These are phyloP conservation scores for Chrysophaeum taylorii DNA, from an alignment of 352 stramenopile species.

Conservation along the genomic window DNA sequence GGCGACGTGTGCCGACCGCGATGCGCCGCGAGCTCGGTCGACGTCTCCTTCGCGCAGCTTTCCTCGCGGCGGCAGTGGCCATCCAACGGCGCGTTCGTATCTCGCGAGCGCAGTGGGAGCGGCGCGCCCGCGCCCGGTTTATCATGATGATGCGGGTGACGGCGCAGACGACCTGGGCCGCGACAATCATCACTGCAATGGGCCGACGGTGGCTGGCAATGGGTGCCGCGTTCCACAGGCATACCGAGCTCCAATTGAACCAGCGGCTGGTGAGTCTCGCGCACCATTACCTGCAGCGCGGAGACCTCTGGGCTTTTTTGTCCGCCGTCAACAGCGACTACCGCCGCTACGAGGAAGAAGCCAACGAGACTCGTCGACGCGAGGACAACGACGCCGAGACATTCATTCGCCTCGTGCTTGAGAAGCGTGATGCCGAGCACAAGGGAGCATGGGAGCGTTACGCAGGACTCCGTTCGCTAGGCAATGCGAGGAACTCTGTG, in stretches of 20 bases:
- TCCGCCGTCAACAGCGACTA: not conserved
- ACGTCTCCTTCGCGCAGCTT: no score
- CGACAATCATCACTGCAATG: not conserved
- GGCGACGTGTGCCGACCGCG: not conserved
- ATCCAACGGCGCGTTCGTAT: not conserved
- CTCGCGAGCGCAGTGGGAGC: no score
- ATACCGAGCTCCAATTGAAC: not conserved
- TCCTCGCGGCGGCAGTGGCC: not conserved
- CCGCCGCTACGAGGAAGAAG: not conserved
- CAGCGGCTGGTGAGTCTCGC: not conserved
- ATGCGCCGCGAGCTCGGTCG: not conserved
- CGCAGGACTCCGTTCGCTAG: no score
- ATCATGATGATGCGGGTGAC: not conserved
- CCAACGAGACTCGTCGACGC: not conserved
- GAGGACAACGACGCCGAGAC: not conserved
- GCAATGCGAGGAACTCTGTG: not conserved
- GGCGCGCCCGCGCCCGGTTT: not conserved
- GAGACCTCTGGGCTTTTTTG: conserved; percentile 7
- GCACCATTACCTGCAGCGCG: conserved; percentile 6
- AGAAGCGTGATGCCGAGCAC: not conserved
- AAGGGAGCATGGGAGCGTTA: not conserved
- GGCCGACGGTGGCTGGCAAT: not conserved
- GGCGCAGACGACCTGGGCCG: not conserved
- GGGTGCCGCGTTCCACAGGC: not conserved
- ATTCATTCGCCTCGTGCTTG: not conserved